phyloP scores from a whole-genome alignment of 2,329 filamentous ascomycete species.

The Fusarium xyrophilum region DNA sequence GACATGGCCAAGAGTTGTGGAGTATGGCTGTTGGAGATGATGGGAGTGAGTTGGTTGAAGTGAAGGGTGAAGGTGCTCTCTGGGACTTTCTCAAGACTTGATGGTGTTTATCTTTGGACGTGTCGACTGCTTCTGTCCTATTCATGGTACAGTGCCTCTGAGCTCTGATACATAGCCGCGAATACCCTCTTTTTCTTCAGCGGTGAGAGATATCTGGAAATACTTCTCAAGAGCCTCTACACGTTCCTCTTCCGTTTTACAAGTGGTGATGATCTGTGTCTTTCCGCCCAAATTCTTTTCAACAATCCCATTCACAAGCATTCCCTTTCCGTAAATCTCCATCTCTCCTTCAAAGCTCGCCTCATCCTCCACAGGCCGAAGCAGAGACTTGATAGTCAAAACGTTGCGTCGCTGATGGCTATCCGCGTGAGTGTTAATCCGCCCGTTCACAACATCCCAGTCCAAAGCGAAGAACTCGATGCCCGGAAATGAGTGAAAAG shows the following conservation, averaged over 20 bases:
- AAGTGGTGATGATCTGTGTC: constrained; percentile 20
- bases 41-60: constrained; percentile 38
- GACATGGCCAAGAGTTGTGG: constrained; percentile 40
- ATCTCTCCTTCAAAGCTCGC: constrained; percentile 32
- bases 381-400: constrained; percentile 60
- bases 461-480: constrained; percentile 62
- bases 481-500: constrained; percentile 71
- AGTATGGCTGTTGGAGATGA: constrained; percentile 39
- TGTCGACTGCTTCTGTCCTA: no score
- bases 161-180: constrained; percentile 14
- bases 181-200: constrained; percentile 33
- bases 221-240: constrained; percentile 54
- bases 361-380: constrained; percentile 50
- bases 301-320: constrained; percentile 34
- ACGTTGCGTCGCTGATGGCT: constrained; percentile 63
- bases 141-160: no score
- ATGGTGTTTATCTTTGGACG: not conserved
- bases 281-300: constrained; percentile 31
- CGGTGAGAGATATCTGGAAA: constrained; percentile 56
- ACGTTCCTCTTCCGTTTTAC: constrained; percentile 57
- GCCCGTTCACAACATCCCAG: constrained; percentile 67
- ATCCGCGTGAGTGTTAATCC: constrained; percentile 55
- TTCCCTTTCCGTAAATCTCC: constrained; percentile 37
- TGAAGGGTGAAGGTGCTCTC: constrained; percentile 40
- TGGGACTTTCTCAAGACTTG: constrained; percentile 42